These are phyloP conservation scores for Paramyrothecium sp. DNA, from an alignment of 2,329 filamentous ascomycete genomes.

Conservation along the genomic window DNA sequence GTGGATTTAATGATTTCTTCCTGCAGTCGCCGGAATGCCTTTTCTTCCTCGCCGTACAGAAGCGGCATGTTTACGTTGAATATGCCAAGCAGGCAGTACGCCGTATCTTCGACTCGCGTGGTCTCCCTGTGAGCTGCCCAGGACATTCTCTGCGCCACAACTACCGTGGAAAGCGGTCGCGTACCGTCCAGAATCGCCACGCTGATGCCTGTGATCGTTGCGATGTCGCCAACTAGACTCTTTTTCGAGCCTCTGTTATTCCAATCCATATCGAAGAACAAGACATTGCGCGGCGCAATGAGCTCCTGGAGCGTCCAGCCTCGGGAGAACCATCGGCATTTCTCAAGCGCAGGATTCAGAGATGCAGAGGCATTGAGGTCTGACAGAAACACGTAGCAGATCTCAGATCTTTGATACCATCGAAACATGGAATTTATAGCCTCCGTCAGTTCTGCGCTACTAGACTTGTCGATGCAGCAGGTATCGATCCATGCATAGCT, in stretches of 20 bases:
- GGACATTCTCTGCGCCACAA: conserved; percentile 18
- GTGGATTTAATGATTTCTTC: conserved; percentile 10
- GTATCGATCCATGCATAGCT: not conserved
- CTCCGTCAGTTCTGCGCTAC: not conserved
- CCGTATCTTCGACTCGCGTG: conserved; percentile 15
- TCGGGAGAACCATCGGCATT: not conserved
- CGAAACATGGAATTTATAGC: conserved; percentile 1
- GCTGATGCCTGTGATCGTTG: conserved; percentile 8
- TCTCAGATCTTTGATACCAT: not conserved
- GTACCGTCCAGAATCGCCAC: conserved; percentile 1
- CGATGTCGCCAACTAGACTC: not conserved
- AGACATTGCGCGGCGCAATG: conserved; percentile 4
- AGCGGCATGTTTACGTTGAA: conserved; percentile 23
- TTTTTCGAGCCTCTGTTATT: not conserved
- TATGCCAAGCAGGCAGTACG: conserved; percentile 20
- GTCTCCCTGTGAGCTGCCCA: conserved; percentile 17
- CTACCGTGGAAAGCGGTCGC: not conserved
- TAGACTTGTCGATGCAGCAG: not conserved
- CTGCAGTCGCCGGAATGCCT: conserved; percentile 16
- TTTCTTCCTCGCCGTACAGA: conserved; percentile 20
- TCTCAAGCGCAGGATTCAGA: not conserved
- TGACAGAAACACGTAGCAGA: not conserved
- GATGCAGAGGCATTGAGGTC: not conserved
- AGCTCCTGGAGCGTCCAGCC: conserved; percentile 5
- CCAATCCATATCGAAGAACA: conserved; percentile 6